Conservation (phyloP, 441 rosid genomes). For the Eugenia klotzschiana region DNA sequence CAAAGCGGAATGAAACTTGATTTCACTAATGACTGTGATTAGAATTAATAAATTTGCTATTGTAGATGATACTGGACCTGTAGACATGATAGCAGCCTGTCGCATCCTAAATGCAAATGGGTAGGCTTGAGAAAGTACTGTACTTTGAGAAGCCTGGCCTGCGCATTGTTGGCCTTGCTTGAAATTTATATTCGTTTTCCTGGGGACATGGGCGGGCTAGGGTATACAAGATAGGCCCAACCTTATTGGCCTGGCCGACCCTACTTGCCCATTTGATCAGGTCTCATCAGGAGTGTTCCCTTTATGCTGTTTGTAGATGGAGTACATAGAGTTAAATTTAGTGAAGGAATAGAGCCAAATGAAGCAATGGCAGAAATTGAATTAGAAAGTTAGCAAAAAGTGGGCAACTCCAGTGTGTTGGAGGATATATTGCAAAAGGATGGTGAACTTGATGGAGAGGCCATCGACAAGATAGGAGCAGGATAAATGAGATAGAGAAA, state of each 20-base stretch:
- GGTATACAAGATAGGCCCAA: not conserved
- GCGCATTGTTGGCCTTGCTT: not conserved
- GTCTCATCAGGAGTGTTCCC: not conserved
- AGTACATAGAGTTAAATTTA: not conserved
- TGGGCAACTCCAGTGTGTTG: not conserved
- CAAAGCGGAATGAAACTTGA: too few relatives aligned
- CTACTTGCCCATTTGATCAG: not conserved
- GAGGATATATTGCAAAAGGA: not conserved
- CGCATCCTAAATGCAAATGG: not conserved
- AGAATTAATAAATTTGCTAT: not conserved
- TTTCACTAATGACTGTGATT: not conserved
- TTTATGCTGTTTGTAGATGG: not conserved
- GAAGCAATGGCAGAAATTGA: not conserved
- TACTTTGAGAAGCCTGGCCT: not conserved
- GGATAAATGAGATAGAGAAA: not conserved
- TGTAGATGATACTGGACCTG: not conserved
- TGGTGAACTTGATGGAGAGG: not conserved
- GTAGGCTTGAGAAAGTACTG: not conserved
- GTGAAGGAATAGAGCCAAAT: not conserved
- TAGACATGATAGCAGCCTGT: not conserved
- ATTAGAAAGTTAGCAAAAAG: not conserved
- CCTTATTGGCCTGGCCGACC: not conserved
- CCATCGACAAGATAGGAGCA: not conserved
- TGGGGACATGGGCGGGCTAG: not conserved
- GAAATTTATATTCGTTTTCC: not conserved